Evolutionary conservation across 176 grass and related monocot species (phyloP), one percentile per base, ranked within the genome.

Genomic region (Aechmea fasciata): DNA sequence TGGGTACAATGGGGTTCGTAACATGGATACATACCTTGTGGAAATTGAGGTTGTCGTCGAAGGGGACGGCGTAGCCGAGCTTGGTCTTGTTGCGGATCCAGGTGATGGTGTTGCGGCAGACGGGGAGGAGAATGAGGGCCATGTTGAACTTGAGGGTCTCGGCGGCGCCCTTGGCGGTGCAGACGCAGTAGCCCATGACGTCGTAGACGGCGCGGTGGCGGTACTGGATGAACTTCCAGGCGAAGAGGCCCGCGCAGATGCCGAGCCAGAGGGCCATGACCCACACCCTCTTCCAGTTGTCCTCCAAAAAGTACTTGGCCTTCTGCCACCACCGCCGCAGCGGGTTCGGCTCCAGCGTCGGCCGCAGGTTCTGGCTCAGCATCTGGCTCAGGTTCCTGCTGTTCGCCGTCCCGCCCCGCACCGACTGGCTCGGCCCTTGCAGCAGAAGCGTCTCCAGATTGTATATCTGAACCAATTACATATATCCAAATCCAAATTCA

Each of bases 101-200:
- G 11, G 95, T 99, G 82, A 99, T 85, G 69, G 95, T 90, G 90
- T 99, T 99, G n/a, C 95, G 89, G 87, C 90, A 99, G 3, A 99
- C 90, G 0, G 95, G 95, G 2, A 99, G 87, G 12, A 99, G 81
- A 76, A 99, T 88, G 14, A 99, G 80, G 29, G 95, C 95, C 95
- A 99, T 94, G 80, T 99, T 99, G 77, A 99, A 99, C 80, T 99
- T 99, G 55, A 99, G 84, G 71, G 90, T 99, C 80, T 99, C 95
- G 13, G 95, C 95, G 64, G 83, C 95, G 69, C 95, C 95, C 70
- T 99, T 99, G 67, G 95, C 95, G 3, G 84, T 79, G 84, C 95
- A 99, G 48, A 99, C 95, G 76, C 95, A 99, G 80, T 94, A 99
- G 10, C 95, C 95, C 95, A 99, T 99, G 24, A 93, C 80, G 11